Base-by-base conservation (phyloP, 148 eudicot species). In the Camellia granthamiana region DNA sequence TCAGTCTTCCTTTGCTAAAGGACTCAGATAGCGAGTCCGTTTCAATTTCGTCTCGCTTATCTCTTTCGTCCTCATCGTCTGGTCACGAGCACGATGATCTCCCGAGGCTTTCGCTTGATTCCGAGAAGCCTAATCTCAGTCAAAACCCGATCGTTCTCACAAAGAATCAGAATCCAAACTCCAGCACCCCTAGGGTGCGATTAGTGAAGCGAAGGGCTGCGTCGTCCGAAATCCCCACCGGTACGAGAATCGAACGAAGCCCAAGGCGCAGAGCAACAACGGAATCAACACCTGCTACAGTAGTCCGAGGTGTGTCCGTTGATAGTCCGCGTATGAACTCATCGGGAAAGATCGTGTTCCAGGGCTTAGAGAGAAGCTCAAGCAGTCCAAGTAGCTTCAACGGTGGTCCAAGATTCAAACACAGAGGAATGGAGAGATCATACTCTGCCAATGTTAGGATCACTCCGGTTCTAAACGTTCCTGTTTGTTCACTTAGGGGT, bases 271-370 rank as follows among this genome's bases (percentile, higher is more conserved):
- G 87, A 12, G 75, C 85, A 16, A 75, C 85, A 16, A 75, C 84
- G 8, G 91, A 87, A n/a, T 81, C 84, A 43, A n/a, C 78, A 3
- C 38, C 68, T 1, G 68, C 78, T 10, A 38, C 81, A 0, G 71
- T 21, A 3, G 38, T 30, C 38, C 83, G 91, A 1, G 90, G 89
- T 2, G 77, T 85, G 1, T 91, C 97, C 3, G 84, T 89, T 0
- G 99, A 95, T 18, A 95, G 99, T 64, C 99, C 97, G 1, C 83
- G 99, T 12, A 95, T 95, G 92, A 93, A 92, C 78, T 85, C 97
- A 0, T 93, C 94, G 0, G 99, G 99, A 3, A 90, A 88, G 76
- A 89, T 95, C 1, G 94, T 95, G 72, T 92, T 93, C 42, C 89
- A 92, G 68, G 82, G 91, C 12, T 77, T 95, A 44, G 97, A 92